Percentiles rank a stretch among this genome's conserved stretches.
phyloP scores from a whole-genome alignment of 2,329 filamentous ascomycete genomes.

The Hypoxylon sp. region DNA sequence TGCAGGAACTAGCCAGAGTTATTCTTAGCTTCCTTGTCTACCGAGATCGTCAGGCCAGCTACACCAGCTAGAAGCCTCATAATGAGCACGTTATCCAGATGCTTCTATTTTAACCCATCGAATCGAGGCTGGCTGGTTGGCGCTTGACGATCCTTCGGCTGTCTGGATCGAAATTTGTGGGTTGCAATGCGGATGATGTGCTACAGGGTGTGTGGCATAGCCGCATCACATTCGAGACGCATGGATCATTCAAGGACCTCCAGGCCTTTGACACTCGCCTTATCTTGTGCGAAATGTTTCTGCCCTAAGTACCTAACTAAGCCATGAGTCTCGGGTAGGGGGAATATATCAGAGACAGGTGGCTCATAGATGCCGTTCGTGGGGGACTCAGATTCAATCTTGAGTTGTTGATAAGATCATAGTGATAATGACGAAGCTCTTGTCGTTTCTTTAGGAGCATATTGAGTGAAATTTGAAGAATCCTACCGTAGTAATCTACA shows the following conservation, averaged over 20 bases:
- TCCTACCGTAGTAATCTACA: conserved; percentile 20
- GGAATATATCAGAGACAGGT: not conserved
- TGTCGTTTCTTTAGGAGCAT: conserved; percentile 3
- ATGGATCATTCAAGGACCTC: conserved; percentile 33
- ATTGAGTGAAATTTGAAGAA: conserved; percentile 13
- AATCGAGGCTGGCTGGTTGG: conserved; percentile 27
- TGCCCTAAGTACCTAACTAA: not conserved
- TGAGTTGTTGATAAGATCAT: not conserved
- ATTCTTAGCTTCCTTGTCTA: conserved; percentile 19
- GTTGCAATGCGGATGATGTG: conserved; percentile 44
- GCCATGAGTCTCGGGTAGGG: conserved; percentile 12
- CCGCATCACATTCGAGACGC: conserved; percentile 41
- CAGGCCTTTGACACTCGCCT: conserved; percentile 13
- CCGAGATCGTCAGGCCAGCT: conserved; percentile 14
- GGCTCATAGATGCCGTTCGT: not conserved
- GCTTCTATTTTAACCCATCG: conserved; percentile 40
- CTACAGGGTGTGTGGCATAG: conserved; percentile 39
- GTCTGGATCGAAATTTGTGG: conserved; percentile 42
- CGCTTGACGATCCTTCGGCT: conserved; percentile 39
- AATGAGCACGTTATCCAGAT: conserved; percentile 18
- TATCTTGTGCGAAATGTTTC: conserved; percentile 15
- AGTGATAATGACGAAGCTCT: conserved; percentile 11
- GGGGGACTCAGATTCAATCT: not conserved
- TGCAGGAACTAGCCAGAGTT: conserved; percentile 16
- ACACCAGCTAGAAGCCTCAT: conserved; percentile 8